Conservation (phyloP, 495 filamentous ascomycete genomes). For the Penicillium verhagenii region DNA sequence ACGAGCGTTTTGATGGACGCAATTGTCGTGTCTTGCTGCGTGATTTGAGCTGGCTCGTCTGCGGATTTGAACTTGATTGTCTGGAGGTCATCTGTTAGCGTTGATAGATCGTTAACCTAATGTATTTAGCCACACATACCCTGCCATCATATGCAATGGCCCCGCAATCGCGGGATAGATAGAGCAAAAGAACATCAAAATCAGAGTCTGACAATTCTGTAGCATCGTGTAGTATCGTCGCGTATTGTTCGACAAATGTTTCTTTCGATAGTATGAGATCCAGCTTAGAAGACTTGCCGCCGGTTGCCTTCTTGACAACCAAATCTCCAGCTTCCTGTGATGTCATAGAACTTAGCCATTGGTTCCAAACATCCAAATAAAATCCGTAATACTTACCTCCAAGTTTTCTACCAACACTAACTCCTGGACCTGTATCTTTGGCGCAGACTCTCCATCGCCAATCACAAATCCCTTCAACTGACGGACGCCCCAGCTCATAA, state of each 20-base stretch:
- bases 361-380: no score
- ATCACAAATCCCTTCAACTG: constrained; percentile 63
- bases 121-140: constrained; percentile 34
- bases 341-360: background rate
- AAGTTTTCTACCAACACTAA: constrained; percentile 56
- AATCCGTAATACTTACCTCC: constrained; percentile 36
- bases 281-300: constrained; percentile 40
- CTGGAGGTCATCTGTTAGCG: constrained; percentile 30
- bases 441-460: constrained; percentile 33
- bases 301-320: constrained; percentile 45
- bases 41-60: constrained; percentile 53
- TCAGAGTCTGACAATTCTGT: constrained; percentile 62
- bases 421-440: constrained; percentile 36
- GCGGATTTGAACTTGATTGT: constrained; percentile 72
- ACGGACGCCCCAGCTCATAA: constrained; percentile 74
- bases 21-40: constrained; percentile 74
- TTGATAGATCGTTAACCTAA: constrained; percentile 4
- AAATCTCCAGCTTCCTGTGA: constrained; percentile 43
- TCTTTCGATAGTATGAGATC: constrained; percentile 67
- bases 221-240: constrained; percentile 46
- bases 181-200: constrained; percentile 67
- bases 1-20: constrained; percentile 72
- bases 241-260: constrained; percentile 61
- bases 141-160: constrained; percentile 63
- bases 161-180: constrained; percentile 67